Base-by-base conservation (phyloP, 148 eudicot species). In the Tetragonia tetragonoides region DNA sequence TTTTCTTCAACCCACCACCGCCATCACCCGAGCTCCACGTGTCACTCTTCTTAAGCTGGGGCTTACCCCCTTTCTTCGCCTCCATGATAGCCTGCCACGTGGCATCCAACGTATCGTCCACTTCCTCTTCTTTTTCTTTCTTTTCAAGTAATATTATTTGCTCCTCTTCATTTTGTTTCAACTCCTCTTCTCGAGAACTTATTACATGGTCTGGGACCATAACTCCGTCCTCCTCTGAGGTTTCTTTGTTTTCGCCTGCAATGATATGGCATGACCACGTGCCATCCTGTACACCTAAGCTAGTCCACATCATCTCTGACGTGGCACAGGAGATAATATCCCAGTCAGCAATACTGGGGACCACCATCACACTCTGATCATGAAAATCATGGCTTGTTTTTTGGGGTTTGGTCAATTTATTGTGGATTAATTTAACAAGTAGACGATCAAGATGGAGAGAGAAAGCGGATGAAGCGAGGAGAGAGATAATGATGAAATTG, bases 41-140 rank as follows among this genome's bases (percentile, higher is more conserved):
- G 24, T 83, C 85, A 16, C 83, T 87, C 77, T 86, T 91, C 74
- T 78, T 83, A 12, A 84, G 75, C 6, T 77, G 78, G 39, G 72
- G 80, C 44, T 74, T 66, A 24, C 75, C 78, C 64, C 53, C 75
- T 10, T 73, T 77, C 60, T 82, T 83, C n/a, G 80, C 87, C 39
- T 83, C 90, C 23, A 75, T 84, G 16, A 91, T 91, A 21, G 88
- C 87, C 66, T 77, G 79, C 97, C 93, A 89, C 44, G 91, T 89
- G 47, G 66, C 89, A 38, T 88, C 92, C 85, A 88, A 72, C 17
- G 87, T 84, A 59, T 83, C 87, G 12, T 21, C 76, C 47, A 16
- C 73, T 20, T 40, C 73, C 8, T 54, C 79, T 21, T 23, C 83
- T 7, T 39, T 41, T 24, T 9, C 74, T 23, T 59, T 38, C 17